phyloP scores from a whole-genome alignment of 176 grass and related monocot species.

The Puya raimondii region DNA sequence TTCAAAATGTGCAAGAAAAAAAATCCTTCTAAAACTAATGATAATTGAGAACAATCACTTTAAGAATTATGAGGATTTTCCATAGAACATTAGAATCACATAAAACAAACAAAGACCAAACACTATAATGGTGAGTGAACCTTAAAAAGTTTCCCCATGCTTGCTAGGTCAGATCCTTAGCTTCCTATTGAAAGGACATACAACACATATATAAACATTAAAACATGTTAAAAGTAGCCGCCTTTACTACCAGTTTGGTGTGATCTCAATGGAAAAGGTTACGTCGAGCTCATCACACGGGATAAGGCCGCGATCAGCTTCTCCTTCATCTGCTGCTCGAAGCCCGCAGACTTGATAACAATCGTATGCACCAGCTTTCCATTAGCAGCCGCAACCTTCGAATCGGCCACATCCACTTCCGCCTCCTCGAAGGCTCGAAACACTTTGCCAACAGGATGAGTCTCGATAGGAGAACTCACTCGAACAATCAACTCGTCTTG shows the following conservation, averaged over 20 bases:
- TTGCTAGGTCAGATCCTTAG: slow-evolving; percentile 42
- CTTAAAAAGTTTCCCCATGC: slow-evolving; percentile 23
- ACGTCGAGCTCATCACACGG: slow-evolving; percentile 26
- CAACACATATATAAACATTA: slow-evolving; percentile 48
- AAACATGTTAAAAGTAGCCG: slow-evolving; percentile 20
- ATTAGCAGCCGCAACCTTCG: slow-evolving; percentile 45
- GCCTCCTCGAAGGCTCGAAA: slow-evolving; percentile 81
- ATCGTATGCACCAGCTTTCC: slow-evolving; percentile 63
- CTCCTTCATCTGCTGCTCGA: slow-evolving; percentile 76
- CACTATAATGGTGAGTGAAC: slow-evolving; percentile 34
- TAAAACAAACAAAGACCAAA: slow-evolving; percentile 24
- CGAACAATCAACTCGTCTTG: slow-evolving; percentile 76
- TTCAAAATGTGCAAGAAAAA: neutral
- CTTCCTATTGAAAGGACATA: slow-evolving; percentile 35
- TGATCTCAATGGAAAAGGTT: no score
- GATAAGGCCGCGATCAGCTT: slow-evolving; percentile 68
- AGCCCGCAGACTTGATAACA: slow-evolving; percentile 62
- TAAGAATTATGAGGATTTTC: neutral
- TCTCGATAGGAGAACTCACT: slow-evolving; percentile 59
- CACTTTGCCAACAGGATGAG: slow-evolving; percentile 58
- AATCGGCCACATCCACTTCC: slow-evolving; percentile 51
- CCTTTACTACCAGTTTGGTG: no score
- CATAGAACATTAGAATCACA: slow-evolving; percentile 38
- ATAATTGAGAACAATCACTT: neutral
- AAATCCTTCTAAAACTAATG: neutral